Conservation (phyloP, 257 asterid species). For the Haberlea rhodopensis region DNA sequence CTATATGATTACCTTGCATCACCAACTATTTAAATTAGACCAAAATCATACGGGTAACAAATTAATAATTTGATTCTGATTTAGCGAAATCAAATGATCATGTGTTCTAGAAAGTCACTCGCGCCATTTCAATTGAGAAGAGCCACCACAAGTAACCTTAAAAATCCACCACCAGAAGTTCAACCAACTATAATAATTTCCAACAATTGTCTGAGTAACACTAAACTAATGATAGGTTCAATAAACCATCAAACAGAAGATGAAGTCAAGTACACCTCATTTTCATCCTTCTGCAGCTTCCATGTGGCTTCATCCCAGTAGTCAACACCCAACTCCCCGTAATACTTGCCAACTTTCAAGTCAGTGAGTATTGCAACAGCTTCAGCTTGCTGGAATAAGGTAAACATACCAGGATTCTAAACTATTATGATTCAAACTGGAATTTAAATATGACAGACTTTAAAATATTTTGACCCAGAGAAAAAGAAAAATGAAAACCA, state of each 20-base stretch:
- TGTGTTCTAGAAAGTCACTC: not conserved
- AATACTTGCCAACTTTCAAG: slow-evolving; percentile 65
- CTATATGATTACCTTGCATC: not conserved
- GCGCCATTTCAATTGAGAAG: not conserved
- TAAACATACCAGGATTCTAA: not conserved
- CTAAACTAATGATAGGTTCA: not conserved
- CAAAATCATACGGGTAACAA: too few relatives aligned
- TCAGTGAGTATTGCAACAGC: slow-evolving; percentile 51
- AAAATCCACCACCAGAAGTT: slow-evolving; percentile 3
- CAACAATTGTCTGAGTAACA: not conserved
- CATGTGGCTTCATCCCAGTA: slow-evolving; percentile 70
- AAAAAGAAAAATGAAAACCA: not conserved
- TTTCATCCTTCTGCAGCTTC: slow-evolving; percentile 38
- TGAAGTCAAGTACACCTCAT: slow-evolving; percentile 47
- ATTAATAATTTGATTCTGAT: not conserved
- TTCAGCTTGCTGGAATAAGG: slow-evolving; percentile 55
- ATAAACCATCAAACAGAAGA: slow-evolving; percentile 10
- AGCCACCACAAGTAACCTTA: not conserved
- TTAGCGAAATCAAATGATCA: not conserved
- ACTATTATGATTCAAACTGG: not conserved
- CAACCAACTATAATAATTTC: slow-evolving; percentile 4
- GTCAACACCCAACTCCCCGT: slow-evolving; percentile 80
- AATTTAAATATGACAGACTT: not conserved
- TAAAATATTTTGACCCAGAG: not conserved
- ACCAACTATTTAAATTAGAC: not conserved